A percentile compares a stretch with the other conserved stretches of the same genome.
Conservation (phyloP, 495 filamentous ascomycete species). For the Aspergillus nanangensis region DNA sequence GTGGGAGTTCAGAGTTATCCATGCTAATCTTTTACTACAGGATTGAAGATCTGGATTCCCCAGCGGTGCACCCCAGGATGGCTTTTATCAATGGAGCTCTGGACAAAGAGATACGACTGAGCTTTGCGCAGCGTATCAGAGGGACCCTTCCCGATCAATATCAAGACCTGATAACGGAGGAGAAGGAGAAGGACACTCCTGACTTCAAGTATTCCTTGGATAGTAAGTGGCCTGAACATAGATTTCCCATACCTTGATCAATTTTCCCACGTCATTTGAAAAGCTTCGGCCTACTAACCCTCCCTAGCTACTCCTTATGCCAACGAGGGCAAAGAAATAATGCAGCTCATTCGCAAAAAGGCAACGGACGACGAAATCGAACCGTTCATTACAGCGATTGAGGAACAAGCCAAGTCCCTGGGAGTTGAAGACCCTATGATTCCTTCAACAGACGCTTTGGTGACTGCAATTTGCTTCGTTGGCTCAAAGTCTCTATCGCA, state of each 20-base stretch:
- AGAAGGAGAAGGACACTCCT: conserved; percentile 89
- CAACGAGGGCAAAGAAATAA: conserved; percentile 72
- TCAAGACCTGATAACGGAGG: conserved; percentile 72
- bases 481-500: conserved; percentile 95
- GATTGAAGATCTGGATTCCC: conserved; percentile 76
- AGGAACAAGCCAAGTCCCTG: conserved; percentile 62
- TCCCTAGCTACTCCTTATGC: conserved; percentile 77
- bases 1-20: background rate
- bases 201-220: conserved; percentile 87
- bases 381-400: conserved; percentile 69
- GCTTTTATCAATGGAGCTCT: conserved; percentile 85
- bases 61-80: conserved; percentile 78
- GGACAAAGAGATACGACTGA: conserved; percentile 95
- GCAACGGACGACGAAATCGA: conserved; percentile 78
- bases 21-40: conserved; percentile 31
- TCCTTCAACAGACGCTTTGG: conserved; percentile 83
- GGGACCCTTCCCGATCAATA: conserved; percentile 87
- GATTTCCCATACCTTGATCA: no score
- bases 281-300: conserved; percentile 8
- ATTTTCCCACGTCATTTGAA: background rate
- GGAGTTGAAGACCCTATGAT: conserved; percentile 69
- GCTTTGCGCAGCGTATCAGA: conserved; percentile 93
- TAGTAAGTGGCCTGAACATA: conserved; percentile 46
- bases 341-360: conserved; percentile 75
- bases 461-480: conserved; percentile 86